A percentile compares a stretch with the other conserved stretches of the same genome.
These are phyloP conservation scores for Quercus cerris DNA, from an alignment of 306 rosid genomes.

Conservation along the genomic window DNA sequence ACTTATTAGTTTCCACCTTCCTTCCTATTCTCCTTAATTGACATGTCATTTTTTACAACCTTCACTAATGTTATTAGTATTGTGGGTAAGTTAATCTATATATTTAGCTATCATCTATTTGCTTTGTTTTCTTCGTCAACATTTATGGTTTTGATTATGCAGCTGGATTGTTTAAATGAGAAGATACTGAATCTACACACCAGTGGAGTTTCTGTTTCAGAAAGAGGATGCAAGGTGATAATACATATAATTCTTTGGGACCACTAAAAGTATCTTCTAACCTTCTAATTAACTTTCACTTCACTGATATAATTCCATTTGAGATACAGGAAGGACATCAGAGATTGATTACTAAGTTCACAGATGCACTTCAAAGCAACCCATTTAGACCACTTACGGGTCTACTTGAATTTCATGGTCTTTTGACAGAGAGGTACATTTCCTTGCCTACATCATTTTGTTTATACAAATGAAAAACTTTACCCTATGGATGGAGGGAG, in stretches of 20 bases:
- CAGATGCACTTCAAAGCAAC: constrained; percentile 24
- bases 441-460: constrained; percentile 12
- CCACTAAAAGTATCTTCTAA: constrained; percentile 2
- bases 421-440: constrained; percentile 61
- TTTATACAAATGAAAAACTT: not conserved
- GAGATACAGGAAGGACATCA: constrained; percentile 41
- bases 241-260: constrained; percentile 7
- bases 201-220: constrained; percentile 15
- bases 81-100: not conserved
- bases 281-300: constrained; percentile 15
- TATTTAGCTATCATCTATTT: not conserved
- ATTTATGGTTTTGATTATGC: constrained; percentile 28
- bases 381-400: constrained; percentile 54
- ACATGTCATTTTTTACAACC: no score
- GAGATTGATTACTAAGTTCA: constrained; percentile 31
- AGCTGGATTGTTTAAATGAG: constrained; percentile 89
- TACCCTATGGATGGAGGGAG: no score
- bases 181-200: constrained; percentile 30
- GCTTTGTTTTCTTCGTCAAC: constrained; percentile 14
- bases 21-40: no score
- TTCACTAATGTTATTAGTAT: not conserved
- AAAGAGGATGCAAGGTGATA: constrained; percentile 45
- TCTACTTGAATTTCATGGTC: constrained; percentile 49
- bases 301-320: constrained; percentile 11
- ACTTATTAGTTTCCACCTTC: no score